These are phyloP conservation scores for Dillenia turbinata DNA, from an alignment of 164 flowering plant species.

Conservation along the genomic window DNA sequence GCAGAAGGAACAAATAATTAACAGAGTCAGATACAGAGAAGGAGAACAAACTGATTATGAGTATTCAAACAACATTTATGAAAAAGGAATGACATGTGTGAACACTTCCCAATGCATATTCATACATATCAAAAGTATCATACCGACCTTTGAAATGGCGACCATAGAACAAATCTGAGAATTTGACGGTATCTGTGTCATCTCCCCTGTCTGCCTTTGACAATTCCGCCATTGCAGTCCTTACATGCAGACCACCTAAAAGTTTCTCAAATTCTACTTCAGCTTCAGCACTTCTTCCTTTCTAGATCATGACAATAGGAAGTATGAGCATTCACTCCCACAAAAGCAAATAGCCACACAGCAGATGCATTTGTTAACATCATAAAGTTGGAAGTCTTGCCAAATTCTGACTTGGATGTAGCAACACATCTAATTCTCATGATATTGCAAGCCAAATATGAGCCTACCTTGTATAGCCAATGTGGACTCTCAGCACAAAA, in stretches of 20 bases:
- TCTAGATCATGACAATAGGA: constrained; percentile 30
- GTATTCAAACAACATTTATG: constrained; percentile 11
- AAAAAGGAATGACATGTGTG: constrained; percentile 3
- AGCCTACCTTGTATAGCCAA: constrained; percentile 87
- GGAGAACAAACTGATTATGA: too few species aligned
- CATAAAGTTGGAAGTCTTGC: not conserved
- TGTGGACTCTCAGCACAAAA: constrained; percentile 91
- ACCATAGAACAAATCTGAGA: constrained; percentile 75
- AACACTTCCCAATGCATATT: not conserved
- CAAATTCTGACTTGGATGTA: not conserved
- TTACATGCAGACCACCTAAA: constrained; percentile 70
- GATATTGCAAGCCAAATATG: not conserved
- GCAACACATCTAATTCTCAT: not conserved
- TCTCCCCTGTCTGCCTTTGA: constrained; percentile 76
- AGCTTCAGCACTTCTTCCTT: constrained; percentile 80
- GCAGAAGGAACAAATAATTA: constrained; percentile 67
- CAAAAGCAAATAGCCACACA: not conserved
- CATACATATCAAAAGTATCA: constrained; percentile 3
- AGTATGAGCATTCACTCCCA: not conserved
- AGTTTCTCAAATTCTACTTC: constrained; percentile 81
- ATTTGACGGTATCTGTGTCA: constrained; percentile 45
- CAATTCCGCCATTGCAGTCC: constrained; percentile 69
- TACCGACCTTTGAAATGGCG: constrained; percentile 77
- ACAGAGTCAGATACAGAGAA: constrained; percentile 5
- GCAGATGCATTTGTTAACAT: not conserved